These are phyloP conservation scores for Fusarium clavum DNA, from an alignment of 2,329 filamentous ascomycete species.

Conservation along the genomic window DNA sequence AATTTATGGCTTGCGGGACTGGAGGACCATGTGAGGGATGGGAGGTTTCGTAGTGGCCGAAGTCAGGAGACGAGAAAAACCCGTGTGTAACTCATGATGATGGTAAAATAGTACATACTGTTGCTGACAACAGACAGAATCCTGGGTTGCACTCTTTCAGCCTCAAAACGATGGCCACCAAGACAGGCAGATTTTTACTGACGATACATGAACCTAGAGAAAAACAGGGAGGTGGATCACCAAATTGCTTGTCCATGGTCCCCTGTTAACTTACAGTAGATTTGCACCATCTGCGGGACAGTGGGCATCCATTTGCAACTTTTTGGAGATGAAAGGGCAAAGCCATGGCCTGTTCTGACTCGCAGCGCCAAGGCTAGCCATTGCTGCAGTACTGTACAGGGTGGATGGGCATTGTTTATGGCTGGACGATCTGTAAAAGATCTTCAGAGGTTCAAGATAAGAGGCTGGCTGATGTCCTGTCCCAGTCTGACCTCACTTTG, in stretches of 20 bases:
- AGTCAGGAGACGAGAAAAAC: not conserved
- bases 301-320: not conserved
- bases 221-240: slow-evolving; percentile 32
- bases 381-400: not conserved
- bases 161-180: not conserved
- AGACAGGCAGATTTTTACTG: not conserved
- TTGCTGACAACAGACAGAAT: not conserved
- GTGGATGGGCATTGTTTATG: slow-evolving; percentile 2
- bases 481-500: not conserved
- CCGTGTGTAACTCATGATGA: not conserved
- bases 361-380: slow-evolving; percentile 16
- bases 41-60: slow-evolving; percentile 19
- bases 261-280: slow-evolving; percentile 21
- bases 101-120: not conserved
- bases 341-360: slow-evolving; percentile 29
- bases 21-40: slow-evolving; percentile 25
- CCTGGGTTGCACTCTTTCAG: not conserved
- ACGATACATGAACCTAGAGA: slow-evolving; percentile 6
- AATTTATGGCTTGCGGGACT: slow-evolving; percentile 37
- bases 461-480: slow-evolving; percentile 7
- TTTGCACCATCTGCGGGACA: slow-evolving; percentile 28
- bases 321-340: slow-evolving; percentile 21
- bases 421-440: not conserved
- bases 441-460: not conserved
- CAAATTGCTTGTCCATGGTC: slow-evolving; percentile 32